Conservation (phyloP, 2,329 filamentous ascomycete genomes). For the Arthrinium phaeospermum region DNA sequence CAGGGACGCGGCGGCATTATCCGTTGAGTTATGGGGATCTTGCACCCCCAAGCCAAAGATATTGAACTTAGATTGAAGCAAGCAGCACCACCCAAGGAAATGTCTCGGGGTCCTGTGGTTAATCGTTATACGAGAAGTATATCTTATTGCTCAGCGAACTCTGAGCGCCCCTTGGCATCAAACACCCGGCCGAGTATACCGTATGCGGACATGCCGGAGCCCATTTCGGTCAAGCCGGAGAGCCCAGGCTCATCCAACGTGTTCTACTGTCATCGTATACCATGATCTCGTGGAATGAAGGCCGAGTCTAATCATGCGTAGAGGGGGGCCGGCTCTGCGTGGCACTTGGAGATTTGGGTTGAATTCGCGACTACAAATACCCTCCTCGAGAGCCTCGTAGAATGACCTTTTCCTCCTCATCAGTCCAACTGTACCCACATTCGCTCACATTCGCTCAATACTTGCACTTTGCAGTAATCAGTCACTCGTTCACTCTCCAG, state of each 20-base stretch:
- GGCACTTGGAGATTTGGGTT: too few species aligned
- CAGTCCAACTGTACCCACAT: constrained; percentile 11
- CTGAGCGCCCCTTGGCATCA: background rate
- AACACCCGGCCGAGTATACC: background rate
- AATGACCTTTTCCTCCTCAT: background rate
- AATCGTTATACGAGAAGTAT: background rate
- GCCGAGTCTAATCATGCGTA: background rate
- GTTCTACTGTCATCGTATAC: background rate
- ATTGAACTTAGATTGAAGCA: background rate
- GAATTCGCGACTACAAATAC: background rate
- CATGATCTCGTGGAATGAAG: background rate
- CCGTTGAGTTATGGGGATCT: background rate
- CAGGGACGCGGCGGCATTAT: background rate
- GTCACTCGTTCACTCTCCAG: background rate
- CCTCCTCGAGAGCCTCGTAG: background rate
- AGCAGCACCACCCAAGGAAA: background rate
- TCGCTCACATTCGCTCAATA: constrained; percentile 7
- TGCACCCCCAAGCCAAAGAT: background rate
- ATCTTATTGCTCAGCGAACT: background rate
- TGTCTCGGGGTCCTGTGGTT: too few species aligned
- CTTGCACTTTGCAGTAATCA: background rate
- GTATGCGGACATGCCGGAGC: background rate
- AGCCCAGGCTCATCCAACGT: background rate
- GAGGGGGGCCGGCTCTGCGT: background rate
- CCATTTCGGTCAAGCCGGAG: background rate